A percentile compares a stretch with the other conserved stretches of the same genome.
phyloP scores from a whole-genome alignment of 2,329 filamentous ascomycete species.

The Zarea fungicola region DNA sequence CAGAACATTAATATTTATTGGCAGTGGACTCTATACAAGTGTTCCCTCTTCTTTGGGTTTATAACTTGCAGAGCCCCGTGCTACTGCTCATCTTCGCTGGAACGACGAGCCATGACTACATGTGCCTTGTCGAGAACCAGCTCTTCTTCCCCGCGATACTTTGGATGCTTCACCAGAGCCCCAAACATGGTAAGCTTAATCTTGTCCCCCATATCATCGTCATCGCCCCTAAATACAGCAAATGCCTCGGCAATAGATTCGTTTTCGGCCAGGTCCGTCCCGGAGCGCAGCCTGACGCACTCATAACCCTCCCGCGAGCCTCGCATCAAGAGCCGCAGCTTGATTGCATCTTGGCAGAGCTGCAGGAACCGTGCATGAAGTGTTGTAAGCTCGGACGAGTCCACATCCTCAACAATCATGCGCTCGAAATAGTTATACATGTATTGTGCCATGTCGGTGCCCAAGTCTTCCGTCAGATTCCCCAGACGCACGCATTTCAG shows the following conservation, averaged over 20 bases:
- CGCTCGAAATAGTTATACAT: neutral
- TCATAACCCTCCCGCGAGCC: neutral
- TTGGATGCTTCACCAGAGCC: neutral
- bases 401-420: neutral
- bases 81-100: no score
- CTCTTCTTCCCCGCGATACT: neutral
- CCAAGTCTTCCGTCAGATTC: neutral
- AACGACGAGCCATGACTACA: no score
- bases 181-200: neutral
- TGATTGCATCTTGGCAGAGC: neutral
- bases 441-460: neutral
- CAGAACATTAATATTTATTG: no score
- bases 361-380: neutral
- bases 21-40: no score
- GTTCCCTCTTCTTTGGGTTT: no score
- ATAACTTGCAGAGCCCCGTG: no score
- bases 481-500: neutral
- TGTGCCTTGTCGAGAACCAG: no score
- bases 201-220: accelerated
- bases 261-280: neutral
- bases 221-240: neutral
- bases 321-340: neutral
- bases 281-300: neutral
- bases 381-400: neutral
- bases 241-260: neutral